A percentile compares a stretch with the other conserved stretches of the same genome.
Conservation (phyloP, 768 basidiomycete genomes). For the Termitomyces sp. region DNA sequence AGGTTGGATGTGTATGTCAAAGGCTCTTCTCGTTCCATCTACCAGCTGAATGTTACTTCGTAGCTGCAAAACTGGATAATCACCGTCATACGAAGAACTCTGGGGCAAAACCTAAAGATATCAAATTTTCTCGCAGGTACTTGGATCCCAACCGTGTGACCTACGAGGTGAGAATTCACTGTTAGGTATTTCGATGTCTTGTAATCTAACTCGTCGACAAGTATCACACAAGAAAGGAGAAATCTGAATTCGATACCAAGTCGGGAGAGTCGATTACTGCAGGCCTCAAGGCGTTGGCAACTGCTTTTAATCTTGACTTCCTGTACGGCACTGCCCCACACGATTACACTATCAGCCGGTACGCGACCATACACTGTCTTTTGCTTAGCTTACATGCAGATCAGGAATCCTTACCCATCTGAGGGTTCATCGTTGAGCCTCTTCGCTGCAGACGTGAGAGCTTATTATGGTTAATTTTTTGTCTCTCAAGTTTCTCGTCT, state of each 20-base stretch:
- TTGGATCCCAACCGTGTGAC: slow-evolving; percentile 76
- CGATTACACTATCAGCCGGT: slow-evolving; percentile 66
- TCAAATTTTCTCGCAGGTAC: slow-evolving; percentile 67
- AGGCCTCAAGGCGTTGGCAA: slow-evolving; percentile 49
- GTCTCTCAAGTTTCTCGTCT: background rate
- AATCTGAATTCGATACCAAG: slow-evolving; percentile 55
- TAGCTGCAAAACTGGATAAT: slow-evolving; percentile 40
- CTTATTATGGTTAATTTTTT: background rate
- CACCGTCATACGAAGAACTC: background rate
- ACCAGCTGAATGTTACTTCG: background rate
- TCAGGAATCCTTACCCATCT: slow-evolving; percentile 58
- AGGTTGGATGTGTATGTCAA: slow-evolving; percentile 60
- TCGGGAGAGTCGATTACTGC: slow-evolving; percentile 47
- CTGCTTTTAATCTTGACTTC: slow-evolving; percentile 55
- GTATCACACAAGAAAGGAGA: slow-evolving; percentile 55
- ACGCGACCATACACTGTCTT: slow-evolving; percentile 11
- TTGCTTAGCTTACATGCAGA: background rate
- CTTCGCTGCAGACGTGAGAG: slow-evolving; percentile 40
- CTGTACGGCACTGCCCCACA: slow-evolving; percentile 71
- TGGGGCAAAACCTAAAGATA: slow-evolving; percentile 32
- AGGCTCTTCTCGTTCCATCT: background rate
- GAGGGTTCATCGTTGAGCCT: slow-evolving; percentile 55
- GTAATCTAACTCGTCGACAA: background rate
- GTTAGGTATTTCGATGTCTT: background rate
- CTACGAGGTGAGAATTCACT: slow-evolving; percentile 43